Conservation (phyloP, 495 filamentous ascomycete genomes). For the Aspergillus egyptiacus region DNA sequence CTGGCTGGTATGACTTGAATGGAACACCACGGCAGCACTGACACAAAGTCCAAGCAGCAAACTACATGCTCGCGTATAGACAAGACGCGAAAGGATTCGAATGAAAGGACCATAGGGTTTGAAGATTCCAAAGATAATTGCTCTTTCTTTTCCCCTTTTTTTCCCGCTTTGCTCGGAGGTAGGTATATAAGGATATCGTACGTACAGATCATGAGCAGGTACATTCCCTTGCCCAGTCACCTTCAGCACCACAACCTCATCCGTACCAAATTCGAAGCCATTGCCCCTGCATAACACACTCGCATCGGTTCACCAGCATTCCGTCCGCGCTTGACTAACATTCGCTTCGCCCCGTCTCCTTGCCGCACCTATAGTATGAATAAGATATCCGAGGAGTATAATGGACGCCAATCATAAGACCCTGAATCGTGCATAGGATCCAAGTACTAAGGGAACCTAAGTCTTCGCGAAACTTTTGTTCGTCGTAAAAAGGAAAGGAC, state of each 20-base stretch:
- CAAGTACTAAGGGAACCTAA: conserved; percentile 28
- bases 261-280: conserved; percentile 22
- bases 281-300: conserved; percentile 21
- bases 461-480: conserved; percentile 41
- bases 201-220: conserved; percentile 22
- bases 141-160: conserved; percentile 17
- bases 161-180: conserved; percentile 21
- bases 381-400: conserved; percentile 34
- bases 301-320: conserved; percentile 22
- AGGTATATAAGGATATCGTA: conserved; percentile 23
- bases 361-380: conserved; percentile 25
- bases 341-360: conserved; percentile 25
- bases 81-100: too few relatives aligned
- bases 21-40: too few relatives aligned
- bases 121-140: conserved; percentile 5
- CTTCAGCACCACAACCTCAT: conserved; percentile 25
- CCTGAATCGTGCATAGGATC: conserved; percentile 29
- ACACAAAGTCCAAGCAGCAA: too few relatives aligned
- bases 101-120: not conserved
- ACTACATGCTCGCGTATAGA: too few relatives aligned
- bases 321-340: conserved; percentile 22
- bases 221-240: conserved; percentile 14
- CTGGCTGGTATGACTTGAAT: too few relatives aligned
- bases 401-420: conserved; percentile 44
- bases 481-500: conserved; percentile 32